Conservation (phyloP, 208 protist species). For the Wallacemonas sp. region DNA sequence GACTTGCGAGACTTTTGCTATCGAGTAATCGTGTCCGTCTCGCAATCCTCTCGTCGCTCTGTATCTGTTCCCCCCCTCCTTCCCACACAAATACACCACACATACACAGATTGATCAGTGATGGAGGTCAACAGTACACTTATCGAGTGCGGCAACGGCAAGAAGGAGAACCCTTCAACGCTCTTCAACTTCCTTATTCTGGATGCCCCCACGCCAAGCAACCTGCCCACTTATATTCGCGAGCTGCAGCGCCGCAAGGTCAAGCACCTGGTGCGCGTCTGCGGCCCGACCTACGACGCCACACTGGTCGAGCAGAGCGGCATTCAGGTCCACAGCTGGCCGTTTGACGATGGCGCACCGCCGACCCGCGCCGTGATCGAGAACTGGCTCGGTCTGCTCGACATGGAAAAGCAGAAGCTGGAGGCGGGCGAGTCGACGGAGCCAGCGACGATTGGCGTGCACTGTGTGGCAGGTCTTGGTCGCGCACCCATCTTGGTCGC, state of each 20-base stretch:
- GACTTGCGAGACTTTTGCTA: too few relatives aligned
- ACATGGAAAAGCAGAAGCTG: slow-evolving; percentile 47
- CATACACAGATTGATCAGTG: not conserved
- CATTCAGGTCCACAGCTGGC: slow-evolving; percentile 87
- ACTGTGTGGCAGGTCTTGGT: slow-evolving; percentile 93
- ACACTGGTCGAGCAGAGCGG: slow-evolving; percentile 55
- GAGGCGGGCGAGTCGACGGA: slow-evolving; percentile 14
- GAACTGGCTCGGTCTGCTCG: slow-evolving; percentile 82
- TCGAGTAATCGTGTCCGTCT: too few relatives aligned
- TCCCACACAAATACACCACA: too few relatives aligned
- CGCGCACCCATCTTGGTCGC: slow-evolving; percentile 92
- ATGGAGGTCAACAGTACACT: slow-evolving; percentile 88
- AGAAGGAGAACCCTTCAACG: slow-evolving; percentile 25
- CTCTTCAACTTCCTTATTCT: slow-evolving; percentile 87
- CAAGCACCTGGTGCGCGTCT: slow-evolving; percentile 85
- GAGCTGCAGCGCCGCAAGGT: slow-evolving; percentile 79
- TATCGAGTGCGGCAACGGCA: slow-evolving; percentile 72
- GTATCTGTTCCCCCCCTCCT: too few relatives aligned
- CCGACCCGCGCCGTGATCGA: slow-evolving; percentile 79
- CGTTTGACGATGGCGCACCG: slow-evolving; percentile 91
- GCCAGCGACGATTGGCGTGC: slow-evolving; percentile 77
- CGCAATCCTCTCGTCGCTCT: not conserved
- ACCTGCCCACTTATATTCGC: slow-evolving; percentile 90
- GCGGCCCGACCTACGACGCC: slow-evolving; percentile 84
- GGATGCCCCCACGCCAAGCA: slow-evolving; percentile 84